Evolutionary conservation across 306 rosid genomes (phyloP), one percentile per base, ranked within the genome.

Genomic region (Quercus wislizeni): DNA sequence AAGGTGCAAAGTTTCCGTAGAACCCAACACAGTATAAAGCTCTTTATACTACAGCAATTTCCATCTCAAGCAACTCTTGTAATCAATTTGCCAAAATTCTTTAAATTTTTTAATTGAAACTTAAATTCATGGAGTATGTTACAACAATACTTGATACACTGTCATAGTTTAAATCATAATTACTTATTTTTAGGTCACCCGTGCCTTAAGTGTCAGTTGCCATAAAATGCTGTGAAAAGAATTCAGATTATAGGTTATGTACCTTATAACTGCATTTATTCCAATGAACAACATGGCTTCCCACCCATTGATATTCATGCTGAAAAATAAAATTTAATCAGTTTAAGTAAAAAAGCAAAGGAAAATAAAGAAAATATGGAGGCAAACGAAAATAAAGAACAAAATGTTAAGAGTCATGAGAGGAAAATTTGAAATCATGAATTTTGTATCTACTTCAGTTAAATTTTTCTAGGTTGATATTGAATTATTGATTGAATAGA

Each of bases 261-360:
- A 91, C 98, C 99, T 87, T 56, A 95, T 80, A 49, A 97, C 99
- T 67, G 97, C 98, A 87, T 90, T 95, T 62, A 95, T 78, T 72
- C 99, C 99, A 72, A 95, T 80, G 81, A 93, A 95, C 76, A 95
- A 11, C 98, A 95, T 90, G 83, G 65, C 77, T 86, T 95, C 99
- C 87, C 87, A 84, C 31, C 96, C 98, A 76, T 93, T 87, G 80
- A 73, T 27, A 82, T 92, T 86, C 97, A 91, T 84, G 89, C 99
- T 95, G 85, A 18, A 80, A 81, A 55, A 73, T 55, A 85, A 55
- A 80, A 76, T 55, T 62, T 33, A 78, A 76, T 41, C 61, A 25
- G 71, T n/a, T n/a, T 83, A 3, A 85, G 85, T 71, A 62, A 74
- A 59, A 25, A 28, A 23, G 38, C 69, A 21, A 81, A 38, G 58